Evolutionary conservation across 306 rosid species (phyloP).

Genomic region (Trichosanthes cucumerina): DNA sequence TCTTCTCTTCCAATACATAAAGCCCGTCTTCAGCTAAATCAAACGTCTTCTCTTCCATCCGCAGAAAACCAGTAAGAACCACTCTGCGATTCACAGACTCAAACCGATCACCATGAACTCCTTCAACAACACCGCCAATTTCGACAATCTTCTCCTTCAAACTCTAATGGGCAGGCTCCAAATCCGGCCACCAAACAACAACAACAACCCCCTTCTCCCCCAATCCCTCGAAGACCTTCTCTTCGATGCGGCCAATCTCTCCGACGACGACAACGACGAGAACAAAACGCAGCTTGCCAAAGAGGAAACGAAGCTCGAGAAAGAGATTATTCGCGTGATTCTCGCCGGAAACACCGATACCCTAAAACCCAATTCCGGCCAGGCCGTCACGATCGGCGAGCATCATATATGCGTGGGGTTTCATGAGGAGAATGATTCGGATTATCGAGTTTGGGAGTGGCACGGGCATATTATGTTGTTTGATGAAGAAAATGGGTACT

Average conservation of each 20-base stretch:
- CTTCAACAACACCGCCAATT: constrained; percentile 27
- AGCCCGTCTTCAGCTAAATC: constrained; percentile 1
- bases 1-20: not conserved
- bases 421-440: constrained; percentile 64
- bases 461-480: constrained; percentile 87
- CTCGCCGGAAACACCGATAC: constrained; percentile 43
- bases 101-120: constrained; percentile 44
- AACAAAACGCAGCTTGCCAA: constrained; percentile 34
- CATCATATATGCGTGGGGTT: constrained; percentile 74
- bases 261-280: constrained; percentile 27
- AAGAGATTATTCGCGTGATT: constrained; percentile 49
- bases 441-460: constrained; percentile 97
- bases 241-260: constrained; percentile 31
- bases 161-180: constrained; percentile 63
- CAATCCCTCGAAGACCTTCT: constrained; percentile 76
- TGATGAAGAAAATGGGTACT: constrained; percentile 59
- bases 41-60: not conserved
- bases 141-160: constrained; percentile 59
- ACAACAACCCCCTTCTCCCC: constrained; percentile 28
- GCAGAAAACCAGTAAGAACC: not conserved
- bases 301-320: constrained; percentile 51
- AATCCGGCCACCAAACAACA: constrained; percentile 30
- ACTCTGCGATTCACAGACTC: not conserved
- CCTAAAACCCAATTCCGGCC: constrained; percentile 76
- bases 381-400: constrained; percentile 67